These are phyloP conservation scores for Gastrodia elata DNA, from an alignment of 106 monocot genomes.

Conservation along the genomic window DNA sequence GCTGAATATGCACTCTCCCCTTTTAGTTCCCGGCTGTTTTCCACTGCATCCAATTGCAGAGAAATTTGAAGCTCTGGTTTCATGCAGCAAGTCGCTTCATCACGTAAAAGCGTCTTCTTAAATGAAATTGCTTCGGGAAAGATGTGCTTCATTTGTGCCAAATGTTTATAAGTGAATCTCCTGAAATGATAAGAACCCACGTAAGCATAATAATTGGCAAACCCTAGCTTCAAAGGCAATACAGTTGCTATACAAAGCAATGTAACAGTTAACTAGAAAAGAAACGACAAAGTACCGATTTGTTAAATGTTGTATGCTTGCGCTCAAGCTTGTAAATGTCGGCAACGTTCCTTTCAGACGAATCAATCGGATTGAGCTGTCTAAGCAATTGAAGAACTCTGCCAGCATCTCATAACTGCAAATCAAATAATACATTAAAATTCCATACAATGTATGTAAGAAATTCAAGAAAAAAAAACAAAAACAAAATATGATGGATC, in stretches of 20 bases:
- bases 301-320: conserved; percentile 39
- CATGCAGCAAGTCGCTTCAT: conserved; percentile 55
- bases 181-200: conserved; percentile 11
- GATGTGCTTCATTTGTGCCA: conserved; percentile 50
- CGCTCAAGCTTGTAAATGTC: conserved; percentile 42
- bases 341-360: conserved; percentile 32
- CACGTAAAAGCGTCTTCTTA: conserved; percentile 50
- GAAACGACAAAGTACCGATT: conserved; percentile 20
- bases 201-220: background rate
- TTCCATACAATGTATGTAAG: background rate
- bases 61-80: conserved; percentile 51
- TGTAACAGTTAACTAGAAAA: background rate
- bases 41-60: conserved; percentile 26
- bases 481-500: background rate
- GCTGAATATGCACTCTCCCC: conserved; percentile 26
- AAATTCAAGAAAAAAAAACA: background rate
- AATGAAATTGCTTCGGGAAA: conserved; percentile 49
- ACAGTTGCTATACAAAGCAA: background rate
- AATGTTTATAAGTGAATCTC: conserved; percentile 51
- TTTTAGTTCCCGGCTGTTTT: conserved; percentile 12
- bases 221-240: background rate
- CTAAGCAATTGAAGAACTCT: conserved; percentile 61
- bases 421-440: background rate
- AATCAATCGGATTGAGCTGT: conserved; percentile 49
- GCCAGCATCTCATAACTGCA: conserved; percentile 46